A percentile compares a stretch with the other conserved stretches of the same genome.
These are phyloP conservation scores for Candida tunisiensis DNA, from an alignment of 1,139 yeast genomes.

Conservation along the genomic window DNA sequence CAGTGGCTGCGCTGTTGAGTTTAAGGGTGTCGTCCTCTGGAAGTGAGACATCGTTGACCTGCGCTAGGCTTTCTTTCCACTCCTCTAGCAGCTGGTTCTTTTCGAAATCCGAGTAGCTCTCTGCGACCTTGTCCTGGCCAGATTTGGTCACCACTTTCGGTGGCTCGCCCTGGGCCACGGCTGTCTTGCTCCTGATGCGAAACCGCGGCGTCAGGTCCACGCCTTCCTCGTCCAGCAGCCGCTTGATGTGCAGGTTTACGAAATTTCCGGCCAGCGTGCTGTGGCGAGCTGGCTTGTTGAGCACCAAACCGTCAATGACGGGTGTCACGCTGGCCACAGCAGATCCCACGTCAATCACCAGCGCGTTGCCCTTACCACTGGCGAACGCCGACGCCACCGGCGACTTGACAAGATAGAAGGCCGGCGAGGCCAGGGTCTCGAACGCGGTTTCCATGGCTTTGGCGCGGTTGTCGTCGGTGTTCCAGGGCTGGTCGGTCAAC, in stretches of 20 bases:
- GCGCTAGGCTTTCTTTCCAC: constrained; percentile 42
- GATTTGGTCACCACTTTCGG: constrained; percentile 22
- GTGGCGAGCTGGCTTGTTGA: constrained; percentile 27
- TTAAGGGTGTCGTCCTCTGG: constrained; percentile 6
- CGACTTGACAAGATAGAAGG: constrained; percentile 67
- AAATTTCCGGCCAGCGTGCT: constrained; percentile 21
- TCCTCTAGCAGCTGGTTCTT: constrained; percentile 28
- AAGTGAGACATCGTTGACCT: constrained; percentile 28
- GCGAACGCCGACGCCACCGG: constrained; percentile 91
- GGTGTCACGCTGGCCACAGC: constrained; percentile 77
- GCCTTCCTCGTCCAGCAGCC: constrained; percentile 8
- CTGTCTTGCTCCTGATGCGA: constrained; percentile 13
- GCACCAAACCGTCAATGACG: constrained; percentile 81
- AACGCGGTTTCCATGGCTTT: constrained; percentile 60
- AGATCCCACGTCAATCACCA: constrained; percentile 88
- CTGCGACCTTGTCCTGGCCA: constrained; percentile 10
- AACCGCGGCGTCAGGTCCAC: constrained; percentile 19
- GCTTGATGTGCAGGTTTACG: constrained; percentile 13
- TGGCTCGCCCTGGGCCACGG: constrained; percentile 16
- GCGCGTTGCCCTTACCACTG: constrained; percentile 85
- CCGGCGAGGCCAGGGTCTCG: constrained; percentile 66
- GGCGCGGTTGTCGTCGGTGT: constrained; percentile 47
- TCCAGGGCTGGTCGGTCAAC: constrained; percentile 81
- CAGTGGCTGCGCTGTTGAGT: no score
- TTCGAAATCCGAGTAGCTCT: constrained; percentile 15